Base-by-base conservation (phyloP, 2,329 filamentous ascomycete genomes). In the Sclerotinia nivalis region DNA sequence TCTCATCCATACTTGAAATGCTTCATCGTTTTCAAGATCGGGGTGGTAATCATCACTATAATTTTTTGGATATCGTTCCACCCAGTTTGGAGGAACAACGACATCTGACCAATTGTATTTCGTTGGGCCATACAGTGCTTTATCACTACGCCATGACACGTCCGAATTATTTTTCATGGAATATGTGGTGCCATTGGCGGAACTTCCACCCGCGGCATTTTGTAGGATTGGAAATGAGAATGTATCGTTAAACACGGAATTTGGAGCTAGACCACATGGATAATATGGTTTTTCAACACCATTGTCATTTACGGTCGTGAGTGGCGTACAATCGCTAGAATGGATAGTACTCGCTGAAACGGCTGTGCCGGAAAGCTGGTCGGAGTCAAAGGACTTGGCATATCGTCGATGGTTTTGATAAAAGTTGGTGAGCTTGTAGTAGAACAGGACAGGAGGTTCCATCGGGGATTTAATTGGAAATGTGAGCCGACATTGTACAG, bases 351-450 rank as follows among this genome's bases (percentile, higher is more conserved):
- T 75, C 70, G 85, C 86, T 45, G 84, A 83, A 25, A 91, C 86
- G 15, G 84, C 85, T 8, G 88, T 83, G 59, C 94, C 96, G 74
- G 90, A 91, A 67, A 99, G 84, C 81, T 99, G 96, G 66, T 92
- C 85, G 70, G 90, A 86, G 77, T 94, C 91, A 77, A 97, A 91
- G 1, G 93, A 97, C 78, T 93, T 92, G 71, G 97, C 96, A 76
- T 99, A 99, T 80, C 95, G 90, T 74, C 96, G 91, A 79, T 99
- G 96, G 79, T 99, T 99, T 81, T 99, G 96, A 83, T 98, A 98
- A 83, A 99, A 99, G 82, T 98, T 97, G 70, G 93, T 95, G 73
- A 99, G 89, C 75, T 91, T 91, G 81, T 99, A 99, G 84, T 97
- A 99, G 81, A 98, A 89, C 72, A 95, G 87, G 15, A 99, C 92